Evolutionary conservation across 2,329 filamentous ascomycete genomes (phyloP).

Genomic region (Colletotrichum limetticola): DNA sequence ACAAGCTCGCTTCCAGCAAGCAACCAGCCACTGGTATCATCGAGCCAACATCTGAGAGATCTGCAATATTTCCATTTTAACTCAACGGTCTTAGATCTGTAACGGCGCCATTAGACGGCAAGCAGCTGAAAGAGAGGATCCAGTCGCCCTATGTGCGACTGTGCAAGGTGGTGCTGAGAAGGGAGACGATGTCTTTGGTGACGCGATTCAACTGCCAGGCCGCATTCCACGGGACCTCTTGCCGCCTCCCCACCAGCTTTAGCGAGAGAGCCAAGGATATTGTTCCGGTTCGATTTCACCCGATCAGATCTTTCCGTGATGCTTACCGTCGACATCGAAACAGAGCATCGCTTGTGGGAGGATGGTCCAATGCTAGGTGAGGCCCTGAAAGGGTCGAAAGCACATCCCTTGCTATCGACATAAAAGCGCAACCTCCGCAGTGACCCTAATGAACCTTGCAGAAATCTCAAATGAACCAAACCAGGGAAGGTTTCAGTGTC

Average conservation of each 20-base stretch:
- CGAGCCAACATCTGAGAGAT: slow-evolving; percentile 1
- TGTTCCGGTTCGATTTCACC: background rate
- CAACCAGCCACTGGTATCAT: background rate
- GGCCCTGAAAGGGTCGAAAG: background rate
- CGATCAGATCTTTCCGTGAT: background rate
- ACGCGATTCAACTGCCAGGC: background rate
- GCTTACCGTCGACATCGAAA: background rate
- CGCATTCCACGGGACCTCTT: background rate
- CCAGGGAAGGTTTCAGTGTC: background rate
- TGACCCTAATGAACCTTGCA: background rate
- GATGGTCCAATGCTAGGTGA: background rate
- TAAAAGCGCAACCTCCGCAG: background rate
- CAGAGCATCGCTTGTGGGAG: background rate
- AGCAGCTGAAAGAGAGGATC: slow-evolving; percentile 37
- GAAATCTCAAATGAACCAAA: background rate
- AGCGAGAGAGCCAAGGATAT: background rate
- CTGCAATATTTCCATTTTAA: background rate
- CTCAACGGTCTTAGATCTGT: slow-evolving; percentile 32
- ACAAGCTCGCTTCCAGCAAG: background rate
- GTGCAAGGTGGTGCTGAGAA: background rate
- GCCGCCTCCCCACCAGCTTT: background rate
- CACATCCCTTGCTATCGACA: background rate
- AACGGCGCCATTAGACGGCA: slow-evolving; percentile 39
- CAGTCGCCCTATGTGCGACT: slow-evolving; percentile 38
- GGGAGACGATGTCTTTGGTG: background rate